phyloP scores from a whole-genome alignment of 1,139 yeast species.

The Lodderomyces beijingensis region DNA sequence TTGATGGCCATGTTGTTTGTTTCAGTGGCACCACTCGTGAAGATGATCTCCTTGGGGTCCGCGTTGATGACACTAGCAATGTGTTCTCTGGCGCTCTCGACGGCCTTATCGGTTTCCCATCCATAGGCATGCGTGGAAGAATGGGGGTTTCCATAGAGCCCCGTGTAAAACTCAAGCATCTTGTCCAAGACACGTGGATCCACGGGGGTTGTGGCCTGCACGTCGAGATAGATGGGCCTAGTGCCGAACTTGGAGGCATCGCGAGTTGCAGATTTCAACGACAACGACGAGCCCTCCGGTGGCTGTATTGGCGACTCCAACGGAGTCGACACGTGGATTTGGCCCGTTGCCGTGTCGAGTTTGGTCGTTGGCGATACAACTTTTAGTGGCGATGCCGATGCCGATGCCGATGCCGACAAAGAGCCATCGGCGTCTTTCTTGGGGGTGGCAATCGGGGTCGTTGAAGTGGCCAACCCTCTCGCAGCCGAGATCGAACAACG shows the following conservation, averaged over 20 bases:
- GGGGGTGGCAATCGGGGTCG: not conserved
- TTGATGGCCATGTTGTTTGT: conserved; percentile 91
- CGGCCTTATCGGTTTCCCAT: conserved; percentile 95
- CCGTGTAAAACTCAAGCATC: conserved; percentile 90
- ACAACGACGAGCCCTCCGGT: conserved; percentile 42
- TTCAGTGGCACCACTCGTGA: conserved; percentile 98
- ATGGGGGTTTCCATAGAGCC: conserved; percentile 95
- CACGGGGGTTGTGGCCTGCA: conserved; percentile 97
- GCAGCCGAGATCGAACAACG: not conserved
- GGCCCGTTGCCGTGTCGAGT: conserved; percentile 16
- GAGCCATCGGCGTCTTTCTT: not conserved
- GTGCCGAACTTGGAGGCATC: conserved; percentile 53
- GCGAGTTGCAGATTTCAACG: conserved; percentile 43
- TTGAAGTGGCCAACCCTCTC: conserved; percentile 1
- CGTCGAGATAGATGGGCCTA: conserved; percentile 88
- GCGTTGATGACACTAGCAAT: conserved; percentile 85
- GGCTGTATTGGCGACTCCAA: conserved; percentile 23
- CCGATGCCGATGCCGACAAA: no score
- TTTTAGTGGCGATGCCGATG: not conserved
- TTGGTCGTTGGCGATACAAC: conserved; percentile 8
- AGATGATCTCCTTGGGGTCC: conserved; percentile 93
- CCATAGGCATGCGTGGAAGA: conserved; percentile 98
- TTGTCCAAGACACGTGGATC: conserved; percentile 95
- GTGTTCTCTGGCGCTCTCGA: conserved; percentile 79
- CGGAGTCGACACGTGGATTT: conserved; percentile 19